Evolutionary conservation across 805 yeast genomes (phyloP), one percentile per base, ranked within the genome.

Genomic region (Teunomyces panamensis): DNA sequence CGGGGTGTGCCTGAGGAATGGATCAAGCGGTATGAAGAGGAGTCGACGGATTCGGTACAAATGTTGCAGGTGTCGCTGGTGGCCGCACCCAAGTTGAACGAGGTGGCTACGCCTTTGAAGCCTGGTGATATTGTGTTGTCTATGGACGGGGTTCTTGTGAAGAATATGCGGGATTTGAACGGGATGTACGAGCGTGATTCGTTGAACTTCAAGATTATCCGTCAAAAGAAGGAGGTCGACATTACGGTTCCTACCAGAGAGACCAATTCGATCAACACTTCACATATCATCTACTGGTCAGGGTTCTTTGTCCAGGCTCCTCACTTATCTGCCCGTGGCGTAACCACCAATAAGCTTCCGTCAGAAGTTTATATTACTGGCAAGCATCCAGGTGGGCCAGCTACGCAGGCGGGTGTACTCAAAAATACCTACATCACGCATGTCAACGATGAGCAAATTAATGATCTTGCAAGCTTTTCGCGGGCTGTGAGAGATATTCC

Each of bases 311-410:
- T 91, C 30, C 97, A 91, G 61, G 78, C 81, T 33, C 96, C 97
- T n/a, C 97, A 89, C 64, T 95, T 87, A 60, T 92, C 94, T 7
- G 96, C 90, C 13, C 80, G 91, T 52, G 96, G 90, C 68, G 82
- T 87, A 33, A 13, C 41, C 30, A 84, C 87, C 79, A 80, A 80
- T 45, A 74, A 79, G 47, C 71, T 89, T 45, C 96, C 96, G 9
- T 84, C 92, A 13, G 83, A 81, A 46, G 94, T 91, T n/a, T 91
- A 90, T 60, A 84, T 89, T 46, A 84, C 89, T 2, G 75, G 83
- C 20, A 79, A 87, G 60, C 77, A 84, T 37, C 77, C 81, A 32
- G 96, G 96, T 5, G 88, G 96, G 0, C 97, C 97, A 6, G 94
- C 94, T 13, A 77, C 82, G 47, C 91, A 87, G 60, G 89, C 87